These are phyloP conservation scores for Botrytis pseudocinerea DNA, from an alignment of 2,329 filamentous ascomycete genomes.

Conservation along the genomic window DNA sequence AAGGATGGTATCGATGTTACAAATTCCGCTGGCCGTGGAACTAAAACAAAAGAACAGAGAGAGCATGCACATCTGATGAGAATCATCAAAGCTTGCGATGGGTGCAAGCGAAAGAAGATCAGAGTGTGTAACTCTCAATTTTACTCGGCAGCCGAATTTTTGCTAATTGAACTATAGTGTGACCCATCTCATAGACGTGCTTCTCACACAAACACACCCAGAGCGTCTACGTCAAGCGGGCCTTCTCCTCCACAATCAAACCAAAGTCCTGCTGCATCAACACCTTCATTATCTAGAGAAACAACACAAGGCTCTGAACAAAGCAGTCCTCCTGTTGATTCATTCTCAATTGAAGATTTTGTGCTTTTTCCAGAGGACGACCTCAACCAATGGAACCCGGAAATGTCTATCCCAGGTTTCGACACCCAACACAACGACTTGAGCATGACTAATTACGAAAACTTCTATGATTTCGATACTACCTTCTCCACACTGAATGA, in stretches of 20 bases:
- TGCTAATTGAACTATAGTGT: slow-evolving; percentile 33
- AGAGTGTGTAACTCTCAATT: slow-evolving; percentile 41
- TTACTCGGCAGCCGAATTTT: not conserved
- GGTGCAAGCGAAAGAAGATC: slow-evolving; percentile 63
- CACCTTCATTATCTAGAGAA: slow-evolving; percentile 24
- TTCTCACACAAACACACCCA: slow-evolving; percentile 33
- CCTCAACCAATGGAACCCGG: slow-evolving; percentile 31
- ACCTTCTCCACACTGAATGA: slow-evolving; percentile 8
- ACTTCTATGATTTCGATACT: slow-evolving; percentile 22
- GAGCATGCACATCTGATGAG: slow-evolving; percentile 67
- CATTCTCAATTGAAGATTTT: slow-evolving; percentile 37
- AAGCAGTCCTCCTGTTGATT: slow-evolving; percentile 25
- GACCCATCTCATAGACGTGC: slow-evolving; percentile 38
- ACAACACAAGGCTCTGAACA: slow-evolving; percentile 28
- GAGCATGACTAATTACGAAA: slow-evolving; percentile 35
- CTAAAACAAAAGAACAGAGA: slow-evolving; percentile 67
- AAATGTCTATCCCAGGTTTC: slow-evolving; percentile 28
- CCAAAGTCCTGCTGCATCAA: slow-evolving; percentile 27
- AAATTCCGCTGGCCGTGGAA: slow-evolving; percentile 60
- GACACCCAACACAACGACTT: slow-evolving; percentile 31
- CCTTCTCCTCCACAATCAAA: slow-evolving; percentile 28
- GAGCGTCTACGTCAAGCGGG: slow-evolving; percentile 30
- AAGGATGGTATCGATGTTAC: slow-evolving; percentile 64
- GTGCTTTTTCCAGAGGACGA: slow-evolving; percentile 37
- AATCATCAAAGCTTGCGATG: slow-evolving; percentile 66